phyloP scores from a whole-genome alignment of 2,329 filamentous ascomycete genomes.

The Colletotrichum musicola region DNA sequence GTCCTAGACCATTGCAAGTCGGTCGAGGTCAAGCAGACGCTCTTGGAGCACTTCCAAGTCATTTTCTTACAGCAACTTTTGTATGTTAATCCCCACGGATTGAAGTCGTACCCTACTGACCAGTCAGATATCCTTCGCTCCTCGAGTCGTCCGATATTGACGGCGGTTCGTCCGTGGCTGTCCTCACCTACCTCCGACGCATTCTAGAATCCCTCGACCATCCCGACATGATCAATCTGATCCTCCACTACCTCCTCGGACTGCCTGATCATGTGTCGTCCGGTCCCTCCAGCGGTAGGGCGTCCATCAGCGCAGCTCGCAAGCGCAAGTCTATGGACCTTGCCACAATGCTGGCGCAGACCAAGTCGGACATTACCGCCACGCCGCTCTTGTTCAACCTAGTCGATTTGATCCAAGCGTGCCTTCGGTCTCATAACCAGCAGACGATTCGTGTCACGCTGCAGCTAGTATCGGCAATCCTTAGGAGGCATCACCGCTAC shows the following conservation, averaged over 20 bases:
- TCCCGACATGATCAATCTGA: constrained; percentile 92
- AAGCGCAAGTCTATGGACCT: constrained; percentile 92
- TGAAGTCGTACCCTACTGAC: constrained; percentile 25
- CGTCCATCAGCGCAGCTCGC: constrained; percentile 75
- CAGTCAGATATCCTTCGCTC: constrained; percentile 86
- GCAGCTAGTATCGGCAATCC: constrained; percentile 86
- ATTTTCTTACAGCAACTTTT: constrained; percentile 95
- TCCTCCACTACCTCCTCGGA: constrained; percentile 91
- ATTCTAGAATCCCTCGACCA: constrained; percentile 94
- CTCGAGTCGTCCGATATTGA: constrained; percentile 97
- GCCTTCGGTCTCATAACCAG: constrained; percentile 83
- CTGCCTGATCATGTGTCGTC: constrained; percentile 71
- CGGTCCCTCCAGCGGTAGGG: constrained; percentile 54
- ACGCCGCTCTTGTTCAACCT: constrained; percentile 94
- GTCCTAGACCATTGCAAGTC: constrained; percentile 96
- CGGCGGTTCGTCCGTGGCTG: constrained; percentile 95
- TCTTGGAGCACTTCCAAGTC: constrained; percentile 97
- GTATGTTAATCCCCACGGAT: constrained; percentile 57
- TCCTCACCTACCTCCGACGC: constrained; percentile 90
- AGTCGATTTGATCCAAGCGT: constrained; percentile 89
- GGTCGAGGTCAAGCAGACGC: constrained; percentile 88
- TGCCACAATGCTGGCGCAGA: constrained; percentile 79
- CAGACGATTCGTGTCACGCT: constrained; percentile 93
- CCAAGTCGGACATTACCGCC: constrained; percentile 75
- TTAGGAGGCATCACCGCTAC: constrained; percentile 90